Conservation (phyloP, 139 green algal genomes). For the Gonium pectorale region DNA sequence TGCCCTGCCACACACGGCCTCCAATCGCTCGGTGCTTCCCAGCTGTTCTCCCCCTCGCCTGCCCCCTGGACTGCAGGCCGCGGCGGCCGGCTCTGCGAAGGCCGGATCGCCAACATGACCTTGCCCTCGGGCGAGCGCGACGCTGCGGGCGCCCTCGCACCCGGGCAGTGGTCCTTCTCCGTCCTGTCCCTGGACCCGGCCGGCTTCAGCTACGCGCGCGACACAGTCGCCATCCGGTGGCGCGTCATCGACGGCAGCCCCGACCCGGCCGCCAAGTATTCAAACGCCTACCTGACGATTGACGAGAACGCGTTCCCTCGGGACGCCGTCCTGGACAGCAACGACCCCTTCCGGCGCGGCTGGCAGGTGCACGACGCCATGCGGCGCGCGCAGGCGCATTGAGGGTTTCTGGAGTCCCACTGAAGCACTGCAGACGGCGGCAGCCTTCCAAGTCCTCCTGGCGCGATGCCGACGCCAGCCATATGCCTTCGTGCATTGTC, state of each 20-base stretch:
- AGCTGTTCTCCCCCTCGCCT: too few relatives aligned
- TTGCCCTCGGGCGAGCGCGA: neutral
- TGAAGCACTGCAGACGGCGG: too few relatives aligned
- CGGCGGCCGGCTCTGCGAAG: slow-evolving; percentile 41
- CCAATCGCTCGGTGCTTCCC: too few relatives aligned
- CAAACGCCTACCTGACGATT: slow-evolving; percentile 50
- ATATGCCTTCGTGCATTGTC: too few relatives aligned
- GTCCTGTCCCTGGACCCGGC: slow-evolving; percentile 17
- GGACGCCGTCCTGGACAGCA: neutral
- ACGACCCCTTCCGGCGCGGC: neutral
- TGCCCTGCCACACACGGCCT: too few relatives aligned
- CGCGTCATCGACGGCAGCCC: neutral
- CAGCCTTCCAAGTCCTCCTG: too few relatives aligned
- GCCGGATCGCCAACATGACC: neutral
- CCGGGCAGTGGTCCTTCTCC: slow-evolving; percentile 47
- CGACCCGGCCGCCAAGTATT: neutral
- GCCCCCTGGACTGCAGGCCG: neutral
- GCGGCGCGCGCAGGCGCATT: too few relatives aligned
- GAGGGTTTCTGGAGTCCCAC: too few relatives aligned
- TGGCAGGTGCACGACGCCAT: too few relatives aligned
- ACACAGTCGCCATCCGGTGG: slow-evolving; percentile 50
- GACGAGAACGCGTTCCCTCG: slow-evolving; percentile 44
- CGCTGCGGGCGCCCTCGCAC: neutral
- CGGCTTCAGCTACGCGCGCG: neutral
- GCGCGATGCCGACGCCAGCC: too few relatives aligned